Percentiles rank a stretch among this genome's conserved stretches.
Evolutionary conservation across 306 rosid species (phyloP).

Genomic region (Begonia loranthoides): DNA sequence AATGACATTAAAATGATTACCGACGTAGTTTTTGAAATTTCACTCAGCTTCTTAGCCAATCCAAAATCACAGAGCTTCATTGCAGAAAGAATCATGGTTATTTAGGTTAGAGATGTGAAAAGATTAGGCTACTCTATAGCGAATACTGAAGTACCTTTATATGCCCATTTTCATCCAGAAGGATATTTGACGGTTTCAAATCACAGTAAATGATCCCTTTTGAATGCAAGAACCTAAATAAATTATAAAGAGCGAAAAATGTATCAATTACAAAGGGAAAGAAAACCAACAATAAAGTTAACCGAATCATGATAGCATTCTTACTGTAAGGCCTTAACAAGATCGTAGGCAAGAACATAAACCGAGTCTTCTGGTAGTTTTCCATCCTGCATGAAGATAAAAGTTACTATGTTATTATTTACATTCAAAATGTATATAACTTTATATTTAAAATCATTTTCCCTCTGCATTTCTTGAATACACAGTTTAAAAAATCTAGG

Average conservation of each 20-base stretch:
- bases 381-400: constrained; percentile 40
- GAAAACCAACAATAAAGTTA: constrained; percentile 3
- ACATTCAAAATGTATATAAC: no score
- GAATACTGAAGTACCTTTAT: constrained; percentile 40
- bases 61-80: constrained; percentile 96
- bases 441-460: no score
- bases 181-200: constrained; percentile 88
- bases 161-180: constrained; percentile 84
- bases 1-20: constrained; percentile 8
- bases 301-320: background rate
- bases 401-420: no score
- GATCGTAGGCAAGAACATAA: no score
- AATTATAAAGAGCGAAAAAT: constrained; percentile 13
- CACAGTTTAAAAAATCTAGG: constrained; percentile 6
- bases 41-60: constrained; percentile 79
- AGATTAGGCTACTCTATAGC: no score
- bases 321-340: constrained; percentile 81
- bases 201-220: constrained; percentile 88
- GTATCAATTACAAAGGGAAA: constrained; percentile 1
- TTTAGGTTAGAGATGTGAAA: no score
- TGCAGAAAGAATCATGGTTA: constrained; percentile 1
- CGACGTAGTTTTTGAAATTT: constrained; percentile 69
- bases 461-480: background rate
- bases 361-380: constrained; percentile 88
- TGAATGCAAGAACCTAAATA: constrained; percentile 74